Conservation (phyloP, 2,329 filamentous ascomycete species). For the Neopestalotiopsis rosae region DNA sequence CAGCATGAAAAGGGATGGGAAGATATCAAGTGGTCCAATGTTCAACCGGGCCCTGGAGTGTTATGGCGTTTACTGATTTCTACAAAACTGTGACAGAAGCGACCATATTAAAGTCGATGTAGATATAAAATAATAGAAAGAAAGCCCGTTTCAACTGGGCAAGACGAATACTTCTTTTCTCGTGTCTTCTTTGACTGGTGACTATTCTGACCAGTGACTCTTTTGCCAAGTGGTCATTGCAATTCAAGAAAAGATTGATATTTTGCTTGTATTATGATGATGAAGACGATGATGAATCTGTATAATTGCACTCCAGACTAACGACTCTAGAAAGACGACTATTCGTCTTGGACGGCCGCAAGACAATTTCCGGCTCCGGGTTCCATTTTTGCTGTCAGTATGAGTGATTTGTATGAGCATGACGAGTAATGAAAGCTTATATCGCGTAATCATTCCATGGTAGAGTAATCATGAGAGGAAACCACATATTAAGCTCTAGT, state of each 20-base stretch:
- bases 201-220: too few relatives aligned
- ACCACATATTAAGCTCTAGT: slow-evolving; percentile 9
- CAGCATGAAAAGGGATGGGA: slow-evolving; percentile 38
- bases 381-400: slow-evolving; percentile 8
- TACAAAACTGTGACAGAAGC: slow-evolving; percentile 30
- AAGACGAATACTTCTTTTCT: not conserved
- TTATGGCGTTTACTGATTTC: slow-evolving; percentile 38
- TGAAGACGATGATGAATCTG: slow-evolving; percentile 24
- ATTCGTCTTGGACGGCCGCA: not conserved
- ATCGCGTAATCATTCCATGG: not conserved
- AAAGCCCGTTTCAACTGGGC: slow-evolving; percentile 37
- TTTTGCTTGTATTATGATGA: not conserved
- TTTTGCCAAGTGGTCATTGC: too few relatives aligned
- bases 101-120: slow-evolving; percentile 27
- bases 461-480: not conserved
- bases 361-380: not conserved
- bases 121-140: slow-evolving; percentile 19
- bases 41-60: slow-evolving; percentile 39
- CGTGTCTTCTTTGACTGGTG: not conserved
- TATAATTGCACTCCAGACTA: slow-evolving; percentile 13
- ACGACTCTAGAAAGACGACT: not conserved
- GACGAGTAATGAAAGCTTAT: not conserved
- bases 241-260: too few relatives aligned
- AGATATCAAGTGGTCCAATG: slow-evolving; percentile 39
- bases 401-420: slow-evolving; percentile 4